phyloP scores from a whole-genome alignment of 2,329 filamentous ascomycete genomes.

The Aspergillus sp. region DNA sequence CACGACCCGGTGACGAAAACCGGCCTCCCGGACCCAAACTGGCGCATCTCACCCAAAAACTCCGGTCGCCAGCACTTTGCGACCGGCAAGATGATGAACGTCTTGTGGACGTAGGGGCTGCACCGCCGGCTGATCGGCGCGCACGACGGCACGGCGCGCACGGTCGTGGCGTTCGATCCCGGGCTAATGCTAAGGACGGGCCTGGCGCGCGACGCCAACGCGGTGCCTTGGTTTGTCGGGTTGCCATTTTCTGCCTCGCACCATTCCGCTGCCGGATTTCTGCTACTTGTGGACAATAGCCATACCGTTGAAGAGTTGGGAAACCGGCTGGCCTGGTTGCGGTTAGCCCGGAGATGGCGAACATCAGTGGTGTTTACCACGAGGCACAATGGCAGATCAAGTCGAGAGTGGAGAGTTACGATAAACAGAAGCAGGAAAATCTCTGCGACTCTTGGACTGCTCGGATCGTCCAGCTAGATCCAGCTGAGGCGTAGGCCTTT shows the following conservation, averaged over 20 bases:
- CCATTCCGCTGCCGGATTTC: not conserved
- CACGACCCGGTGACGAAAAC: conserved; percentile 48
- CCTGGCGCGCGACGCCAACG: too few species aligned
- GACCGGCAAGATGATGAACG: conserved; percentile 48
- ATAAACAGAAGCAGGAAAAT: conserved; percentile 48
- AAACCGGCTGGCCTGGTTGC: conserved; percentile 27
- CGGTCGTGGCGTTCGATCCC: not conserved
- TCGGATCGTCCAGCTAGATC: not conserved
- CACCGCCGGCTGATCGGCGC: conserved; percentile 31
- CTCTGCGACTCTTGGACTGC: conserved; percentile 49
- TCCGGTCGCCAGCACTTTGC: conserved; percentile 43
- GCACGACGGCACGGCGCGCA: conserved; percentile 25
- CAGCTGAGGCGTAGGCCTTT: too few species aligned
- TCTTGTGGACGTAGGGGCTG: conserved; percentile 50
- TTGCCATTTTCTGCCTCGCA: not conserved
- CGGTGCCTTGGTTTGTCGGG: not conserved
- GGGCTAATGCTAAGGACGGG: too few species aligned
- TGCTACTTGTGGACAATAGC: conserved; percentile 7
- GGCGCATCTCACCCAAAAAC: conserved; percentile 22
- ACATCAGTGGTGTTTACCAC: conserved; percentile 43
- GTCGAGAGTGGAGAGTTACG: conserved; percentile 45
- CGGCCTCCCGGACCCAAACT: conserved; percentile 39
- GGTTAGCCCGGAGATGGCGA: conserved; percentile 28
- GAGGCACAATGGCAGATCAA: conserved; percentile 40
- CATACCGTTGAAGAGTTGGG: conserved; percentile 1